Evolutionary conservation across 2,329 filamentous ascomycete species (phyloP), one percentile per base, ranked within the genome.

Genomic region (Trichophaea hybrida): DNA sequence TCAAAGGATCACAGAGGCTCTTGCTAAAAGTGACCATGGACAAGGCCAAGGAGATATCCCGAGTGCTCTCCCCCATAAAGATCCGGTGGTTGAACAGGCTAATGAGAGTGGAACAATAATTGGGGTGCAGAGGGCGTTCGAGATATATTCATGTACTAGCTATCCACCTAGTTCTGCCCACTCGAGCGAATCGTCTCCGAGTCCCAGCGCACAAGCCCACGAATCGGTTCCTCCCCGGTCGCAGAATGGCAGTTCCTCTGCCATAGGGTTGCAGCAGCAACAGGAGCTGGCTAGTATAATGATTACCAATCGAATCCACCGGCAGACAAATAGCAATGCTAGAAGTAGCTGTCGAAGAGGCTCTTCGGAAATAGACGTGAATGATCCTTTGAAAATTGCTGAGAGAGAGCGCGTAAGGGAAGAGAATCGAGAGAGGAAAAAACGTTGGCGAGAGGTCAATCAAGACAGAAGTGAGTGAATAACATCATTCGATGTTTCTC

Each of bases 361-460:
- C 24, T 24, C 24, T 24, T 24, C 24, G 24, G 24, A 24, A 24
- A 24, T 24, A 32, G 46, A 50, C 31, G 12, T 2, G 6, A 57
- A 62, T 13, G 62, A 64, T 46, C 60, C 62, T n/a, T 43, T 53
- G 13, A 64, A 62, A 49, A 51, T 46, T 46, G 66, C 67, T 6
- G 68, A 70, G 53, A 61, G 65, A 54, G 68, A 69, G 51, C 59
- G 67, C 32, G 63, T 69, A 43, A 59, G 69, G 37, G 66, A 65
- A 6, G 69, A 70, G 57, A 70, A 70, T 35, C 55, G 69, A 31
- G 69, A 69, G 55, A 60, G 69, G 57, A 70, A 70, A 61, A 69
- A 70, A 61, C 66, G 68, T 37, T 70, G 69, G 69, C 64, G 69
- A 46, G 67, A 69, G 54, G 66, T 65, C 58, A 70, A 70, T 44